Evolutionary conservation across 495 filamentous ascomycete genomes (phyloP).

Genomic region (Penicillium chermesinum): DNA sequence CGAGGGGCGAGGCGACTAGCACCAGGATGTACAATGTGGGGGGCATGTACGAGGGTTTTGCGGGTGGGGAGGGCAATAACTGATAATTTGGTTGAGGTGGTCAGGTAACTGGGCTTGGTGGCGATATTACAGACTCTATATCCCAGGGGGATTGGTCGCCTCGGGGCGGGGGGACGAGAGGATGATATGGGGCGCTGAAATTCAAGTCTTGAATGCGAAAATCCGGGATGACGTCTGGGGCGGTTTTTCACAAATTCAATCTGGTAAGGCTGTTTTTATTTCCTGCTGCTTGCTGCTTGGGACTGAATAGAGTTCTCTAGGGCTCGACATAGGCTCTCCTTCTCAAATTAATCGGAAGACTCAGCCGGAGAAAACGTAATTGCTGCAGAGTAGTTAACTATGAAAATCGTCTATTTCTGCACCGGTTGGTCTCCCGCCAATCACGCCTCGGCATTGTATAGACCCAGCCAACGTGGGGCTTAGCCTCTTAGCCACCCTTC

Average conservation of each 20-base stretch:
- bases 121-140: background rate
- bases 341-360: too few relatives aligned
- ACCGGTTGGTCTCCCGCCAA: background rate
- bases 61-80: slow-evolving; percentile 11
- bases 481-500: background rate
- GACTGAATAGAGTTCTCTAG: too few relatives aligned
- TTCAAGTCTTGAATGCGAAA: background rate
- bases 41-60: slow-evolving; percentile 19
- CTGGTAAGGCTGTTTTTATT: background rate
- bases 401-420: background rate
- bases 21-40: too few relatives aligned
- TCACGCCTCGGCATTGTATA: background rate
- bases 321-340: too few relatives aligned
- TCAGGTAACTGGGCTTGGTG: background rate
- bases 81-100: background rate
- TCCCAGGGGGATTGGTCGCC: too few relatives aligned
- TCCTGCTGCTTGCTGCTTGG: too few relatives aligned
- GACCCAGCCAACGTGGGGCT: background rate
- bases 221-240: background rate
- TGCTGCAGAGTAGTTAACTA: background rate
- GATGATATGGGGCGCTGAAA: background rate
- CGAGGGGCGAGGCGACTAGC: slow-evolving; percentile 20
- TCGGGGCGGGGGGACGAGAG: background rate
- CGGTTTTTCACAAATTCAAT: background rate
- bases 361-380: too few relatives aligned